Conservation (phyloP, 1,284 basidiomycete species). For the Puccinia polysora region DNA sequence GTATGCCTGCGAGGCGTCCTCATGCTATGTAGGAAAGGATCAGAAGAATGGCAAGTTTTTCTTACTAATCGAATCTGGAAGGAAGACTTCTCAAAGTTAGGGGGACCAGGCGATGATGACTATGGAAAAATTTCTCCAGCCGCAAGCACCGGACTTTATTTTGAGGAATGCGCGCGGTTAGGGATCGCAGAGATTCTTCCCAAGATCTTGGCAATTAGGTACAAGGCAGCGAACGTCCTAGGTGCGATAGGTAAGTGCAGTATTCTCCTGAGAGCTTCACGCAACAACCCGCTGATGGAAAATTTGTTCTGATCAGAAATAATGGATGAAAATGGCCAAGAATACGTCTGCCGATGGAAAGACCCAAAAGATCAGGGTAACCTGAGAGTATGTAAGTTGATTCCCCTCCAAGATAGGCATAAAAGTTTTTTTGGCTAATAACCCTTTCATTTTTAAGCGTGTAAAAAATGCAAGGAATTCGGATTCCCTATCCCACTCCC, state of each 20-base stretch:
- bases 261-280: background rate
- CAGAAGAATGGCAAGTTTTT: background rate
- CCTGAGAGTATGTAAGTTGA: conserved; percentile 28
- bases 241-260: conserved; percentile 21
- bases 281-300: background rate
- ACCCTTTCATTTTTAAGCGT: too few relatives aligned
- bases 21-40: conserved; percentile 10
- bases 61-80: background rate
- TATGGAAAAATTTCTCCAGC: background rate
- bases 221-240: background rate
- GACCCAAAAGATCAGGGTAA: background rate
- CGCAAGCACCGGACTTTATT: conserved; percentile 9
- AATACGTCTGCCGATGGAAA: conserved; percentile 14
- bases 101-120: background rate
- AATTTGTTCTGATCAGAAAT: conserved; percentile 11
- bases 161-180: conserved; percentile 4
- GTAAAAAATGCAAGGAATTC: too few relatives aligned
- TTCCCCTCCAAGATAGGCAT: too few relatives aligned
- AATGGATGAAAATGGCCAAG: conserved; percentile 15
- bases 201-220: conserved; percentile 20
- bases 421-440: too few relatives aligned
- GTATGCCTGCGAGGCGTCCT: background rate
- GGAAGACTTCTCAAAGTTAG: background rate
- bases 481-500: too few relatives aligned
- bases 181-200: conserved; percentile 25